These are phyloP conservation scores for Pseudevernia furfuracea DNA, from an alignment of 495 filamentous ascomycete genomes.

Conservation along the genomic window DNA sequence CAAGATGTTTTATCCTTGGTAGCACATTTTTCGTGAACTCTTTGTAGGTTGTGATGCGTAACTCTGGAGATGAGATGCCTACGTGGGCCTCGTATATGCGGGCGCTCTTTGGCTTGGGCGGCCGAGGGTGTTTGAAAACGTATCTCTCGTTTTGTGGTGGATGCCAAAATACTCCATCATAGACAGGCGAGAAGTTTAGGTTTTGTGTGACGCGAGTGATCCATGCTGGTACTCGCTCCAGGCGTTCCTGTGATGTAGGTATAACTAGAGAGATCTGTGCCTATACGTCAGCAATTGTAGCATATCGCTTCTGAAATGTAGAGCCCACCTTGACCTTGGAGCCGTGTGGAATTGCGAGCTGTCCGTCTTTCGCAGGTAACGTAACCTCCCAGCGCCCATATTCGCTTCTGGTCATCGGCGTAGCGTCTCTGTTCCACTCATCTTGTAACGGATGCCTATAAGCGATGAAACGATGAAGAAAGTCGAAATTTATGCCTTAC, in stretches of 20 bases:
- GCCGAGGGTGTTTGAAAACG: constrained; percentile 71
- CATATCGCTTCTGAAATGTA: constrained; percentile 10
- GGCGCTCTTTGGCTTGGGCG: constrained; percentile 75
- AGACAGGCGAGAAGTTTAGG: constrained; percentile 74
- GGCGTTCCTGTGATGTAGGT: constrained; percentile 59
- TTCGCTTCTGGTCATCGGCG: constrained; percentile 74
- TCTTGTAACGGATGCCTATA: constrained; percentile 43
- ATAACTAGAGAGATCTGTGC: constrained; percentile 80
- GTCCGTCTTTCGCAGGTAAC: constrained; percentile 64
- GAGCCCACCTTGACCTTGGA: constrained; percentile 80
- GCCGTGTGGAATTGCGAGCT: constrained; percentile 78
- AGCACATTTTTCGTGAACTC: constrained; percentile 92
- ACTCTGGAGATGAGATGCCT: constrained; percentile 89
- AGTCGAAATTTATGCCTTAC: constrained; percentile 43
- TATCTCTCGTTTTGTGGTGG: constrained; percentile 69
- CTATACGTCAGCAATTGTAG: constrained; percentile 6
- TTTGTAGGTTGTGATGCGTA: constrained; percentile 83
- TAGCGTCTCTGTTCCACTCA: constrained; percentile 74
- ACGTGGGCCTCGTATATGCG: constrained; percentile 98
- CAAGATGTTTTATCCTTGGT: constrained; percentile 79
- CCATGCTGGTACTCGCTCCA: constrained; percentile 90
- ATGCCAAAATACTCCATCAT: constrained; percentile 97
- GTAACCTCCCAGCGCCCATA: constrained; percentile 87
- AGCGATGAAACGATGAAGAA: background rate
- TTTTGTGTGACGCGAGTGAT: constrained; percentile 96